Evolutionary conservation across 2,329 filamentous ascomycete species (phyloP), one percentile per base, ranked within the genome.

Genomic region (Colletotrichum orchidophilum): DNA sequence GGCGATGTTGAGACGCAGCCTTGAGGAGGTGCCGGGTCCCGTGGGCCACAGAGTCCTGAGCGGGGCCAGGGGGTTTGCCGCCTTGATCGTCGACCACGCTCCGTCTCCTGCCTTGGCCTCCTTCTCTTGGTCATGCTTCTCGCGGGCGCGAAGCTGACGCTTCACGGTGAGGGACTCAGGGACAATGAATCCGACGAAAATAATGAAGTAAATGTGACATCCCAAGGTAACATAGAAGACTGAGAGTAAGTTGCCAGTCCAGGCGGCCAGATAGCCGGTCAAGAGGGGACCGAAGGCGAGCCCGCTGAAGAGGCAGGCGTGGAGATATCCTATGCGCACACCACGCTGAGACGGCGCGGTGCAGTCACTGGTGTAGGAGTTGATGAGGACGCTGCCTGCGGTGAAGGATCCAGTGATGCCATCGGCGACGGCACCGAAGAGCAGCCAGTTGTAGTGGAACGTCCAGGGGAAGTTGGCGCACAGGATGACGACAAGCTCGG

Each of bases 361-460:
- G 81, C 94, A 97, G 80, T 99, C 96, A 50, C 94, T 92, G 13
- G 93, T 92, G 80, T 98, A 99, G 0, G 96, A 94, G 79, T 97
- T 92, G 26, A 90, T 91, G 69, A 97, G 84, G 24, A 92, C 84
- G 55, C 92, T 93, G 31, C 92, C 92, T 0, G 94, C 90, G 1
- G 95, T 97, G 79, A 98, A 97, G 0, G 95, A 97, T 8, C 96
- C 96, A 11, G 91, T 91, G 5, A 97, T 78, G 5, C 96, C 96
- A 78, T 99, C 96, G 55, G 95, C 85, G 11, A 93, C 85, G 42
- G 91, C 89, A 11, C 94, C 94, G 1, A 96, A 80, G 6, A 98
- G 83, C 26, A 99, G 84, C 88, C 94, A 93, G 66, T 93, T 91
- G 76, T 97, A 94, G 72, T 92, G 88, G 61, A 97, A 83, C 0